Conservation (phyloP, 495 filamentous ascomycete species). For the Zalerion maritima region DNA sequence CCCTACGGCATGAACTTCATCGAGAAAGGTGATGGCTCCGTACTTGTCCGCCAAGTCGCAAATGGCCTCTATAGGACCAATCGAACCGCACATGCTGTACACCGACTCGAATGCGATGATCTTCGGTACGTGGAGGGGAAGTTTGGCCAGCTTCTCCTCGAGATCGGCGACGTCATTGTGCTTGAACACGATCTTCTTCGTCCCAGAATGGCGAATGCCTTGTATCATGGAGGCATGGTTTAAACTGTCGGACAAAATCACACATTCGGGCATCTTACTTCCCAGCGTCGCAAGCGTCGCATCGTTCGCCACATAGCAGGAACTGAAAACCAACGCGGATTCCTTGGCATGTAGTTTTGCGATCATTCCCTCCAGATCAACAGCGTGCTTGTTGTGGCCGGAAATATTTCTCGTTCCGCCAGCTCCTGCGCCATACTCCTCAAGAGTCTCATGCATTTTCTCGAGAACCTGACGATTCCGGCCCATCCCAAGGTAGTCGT, state of each 20-base stretch:
- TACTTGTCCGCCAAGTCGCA: conserved; percentile 96
- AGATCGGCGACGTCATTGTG: conserved; percentile 89
- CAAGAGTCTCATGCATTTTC: conserved; percentile 86
- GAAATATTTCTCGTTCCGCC: conserved; percentile 96
- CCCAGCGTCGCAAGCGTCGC: conserved; percentile 92
- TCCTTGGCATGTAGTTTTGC: conserved; percentile 87
- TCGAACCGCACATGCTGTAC: conserved; percentile 97
- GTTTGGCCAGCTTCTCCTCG: conserved; percentile 75
- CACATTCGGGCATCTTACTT: conserved; percentile 89
- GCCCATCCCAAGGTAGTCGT: conserved; percentile 97
- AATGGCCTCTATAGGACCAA: conserved; percentile 89
- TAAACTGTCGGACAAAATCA: conserved; percentile 85
- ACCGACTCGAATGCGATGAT: conserved; percentile 98
- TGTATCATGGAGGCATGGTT: conserved; percentile 99
- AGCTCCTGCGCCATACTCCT: conserved; percentile 88
- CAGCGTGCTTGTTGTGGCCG: conserved; percentile 89
- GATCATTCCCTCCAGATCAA: conserved; percentile 67
- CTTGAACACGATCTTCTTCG: conserved; percentile 95
- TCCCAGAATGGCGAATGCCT: conserved; percentile 91
- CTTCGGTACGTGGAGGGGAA: conserved; percentile 75
- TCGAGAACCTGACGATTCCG: conserved; percentile 76
- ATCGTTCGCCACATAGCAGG: conserved; percentile 96
- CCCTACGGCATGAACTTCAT: conserved; percentile 96
- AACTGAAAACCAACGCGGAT: conserved; percentile 82
- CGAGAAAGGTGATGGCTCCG: conserved; percentile 90